Evolutionary conservation across 2,329 filamentous ascomycete species (phyloP).

Genomic region (Colletotrichum eleusines): DNA sequence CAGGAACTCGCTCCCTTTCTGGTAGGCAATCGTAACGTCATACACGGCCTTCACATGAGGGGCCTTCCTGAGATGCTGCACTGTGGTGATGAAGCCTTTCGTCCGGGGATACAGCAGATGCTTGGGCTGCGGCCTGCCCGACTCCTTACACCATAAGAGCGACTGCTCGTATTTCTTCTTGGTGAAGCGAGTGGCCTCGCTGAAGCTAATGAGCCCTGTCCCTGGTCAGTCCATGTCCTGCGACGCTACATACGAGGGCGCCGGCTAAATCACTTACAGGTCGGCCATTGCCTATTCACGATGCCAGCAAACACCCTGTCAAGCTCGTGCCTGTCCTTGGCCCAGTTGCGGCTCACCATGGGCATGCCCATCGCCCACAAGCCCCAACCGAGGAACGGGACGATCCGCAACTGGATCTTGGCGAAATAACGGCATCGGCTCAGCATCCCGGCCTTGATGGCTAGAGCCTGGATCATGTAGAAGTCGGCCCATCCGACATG

Average conservation of each 20-base stretch:
- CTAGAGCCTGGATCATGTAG: constrained; percentile 72
- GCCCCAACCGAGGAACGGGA: constrained; percentile 73
- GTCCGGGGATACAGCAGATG: constrained; percentile 71
- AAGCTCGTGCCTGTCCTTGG: constrained; percentile 67
- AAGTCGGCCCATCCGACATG: constrained; percentile 74
- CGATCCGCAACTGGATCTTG: constrained; percentile 68
- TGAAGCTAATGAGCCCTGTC: constrained; percentile 73
- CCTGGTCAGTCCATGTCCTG: constrained; percentile 10
- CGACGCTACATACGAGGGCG: constrained; percentile 23
- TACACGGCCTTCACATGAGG: constrained; percentile 67
- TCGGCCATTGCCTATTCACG: constrained; percentile 64
- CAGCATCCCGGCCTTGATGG: constrained; percentile 67
- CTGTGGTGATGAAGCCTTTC: constrained; percentile 71
- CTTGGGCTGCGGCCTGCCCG: constrained; percentile 63
- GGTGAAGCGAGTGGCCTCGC: constrained; percentile 72
- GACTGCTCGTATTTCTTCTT: constrained; percentile 64
- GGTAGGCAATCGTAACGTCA: constrained; percentile 67
- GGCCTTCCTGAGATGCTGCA: constrained; percentile 65
- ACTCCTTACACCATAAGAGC: constrained; percentile 63
- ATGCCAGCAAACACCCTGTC: constrained; percentile 68
- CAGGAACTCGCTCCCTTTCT: constrained; percentile 57
- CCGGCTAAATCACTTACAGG: constrained; percentile 59
- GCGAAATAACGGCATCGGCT: constrained; percentile 72
- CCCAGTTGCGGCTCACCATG: constrained; percentile 71
- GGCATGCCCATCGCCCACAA: constrained; percentile 75